A percentile compares a stretch with the other conserved stretches of the same genome.
phyloP scores from a whole-genome alignment of 2,329 filamentous ascomycete genomes.

The Trichoderma citrinoviride region DNA sequence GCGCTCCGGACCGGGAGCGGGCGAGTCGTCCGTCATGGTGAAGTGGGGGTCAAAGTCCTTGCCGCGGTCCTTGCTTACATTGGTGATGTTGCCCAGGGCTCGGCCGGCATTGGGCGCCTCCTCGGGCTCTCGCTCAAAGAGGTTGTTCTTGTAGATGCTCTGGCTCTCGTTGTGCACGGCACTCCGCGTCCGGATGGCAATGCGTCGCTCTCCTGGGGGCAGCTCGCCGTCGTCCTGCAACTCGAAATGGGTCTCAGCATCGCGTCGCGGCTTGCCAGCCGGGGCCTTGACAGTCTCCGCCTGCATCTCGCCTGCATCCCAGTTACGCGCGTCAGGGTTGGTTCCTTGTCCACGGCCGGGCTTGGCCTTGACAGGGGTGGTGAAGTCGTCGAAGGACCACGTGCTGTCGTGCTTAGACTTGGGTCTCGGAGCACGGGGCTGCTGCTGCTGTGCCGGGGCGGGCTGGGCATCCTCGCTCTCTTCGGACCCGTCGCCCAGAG shows the following conservation, averaged over 20 bases:
- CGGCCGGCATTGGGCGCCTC: constrained; percentile 41
- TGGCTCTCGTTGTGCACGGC: constrained; percentile 65
- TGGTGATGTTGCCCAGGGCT: constrained; percentile 65
- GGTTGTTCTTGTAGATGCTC: constrained; percentile 71
- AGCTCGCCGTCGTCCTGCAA: constrained; percentile 71
- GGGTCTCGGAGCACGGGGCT: constrained; percentile 41
- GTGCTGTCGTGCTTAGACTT: constrained; percentile 67
- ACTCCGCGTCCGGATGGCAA: constrained; percentile 48
- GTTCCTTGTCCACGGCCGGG: constrained; percentile 45
- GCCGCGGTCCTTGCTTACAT: constrained; percentile 63
- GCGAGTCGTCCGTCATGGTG: constrained; percentile 67
- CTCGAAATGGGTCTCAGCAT: constrained; percentile 80
- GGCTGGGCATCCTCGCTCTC: constrained; percentile 38
- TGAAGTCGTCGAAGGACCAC: constrained; percentile 88
- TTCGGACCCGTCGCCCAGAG: constrained; percentile 67
- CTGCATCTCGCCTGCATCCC: constrained; percentile 60
- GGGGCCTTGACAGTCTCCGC: constrained; percentile 3
- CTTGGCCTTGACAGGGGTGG: constrained; percentile 76
- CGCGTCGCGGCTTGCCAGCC: constrained; percentile 60
- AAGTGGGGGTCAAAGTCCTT: constrained; percentile 81
- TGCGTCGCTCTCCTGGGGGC: constrained; percentile 46
- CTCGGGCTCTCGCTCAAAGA: constrained; percentile 55
- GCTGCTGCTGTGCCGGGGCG: constrained; percentile 37
- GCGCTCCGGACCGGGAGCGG: constrained; percentile 43
- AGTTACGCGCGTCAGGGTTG: constrained; percentile 70